Conservation (phyloP, 164 flowering plant genomes). For the Pachysandra terminalis region DNA sequence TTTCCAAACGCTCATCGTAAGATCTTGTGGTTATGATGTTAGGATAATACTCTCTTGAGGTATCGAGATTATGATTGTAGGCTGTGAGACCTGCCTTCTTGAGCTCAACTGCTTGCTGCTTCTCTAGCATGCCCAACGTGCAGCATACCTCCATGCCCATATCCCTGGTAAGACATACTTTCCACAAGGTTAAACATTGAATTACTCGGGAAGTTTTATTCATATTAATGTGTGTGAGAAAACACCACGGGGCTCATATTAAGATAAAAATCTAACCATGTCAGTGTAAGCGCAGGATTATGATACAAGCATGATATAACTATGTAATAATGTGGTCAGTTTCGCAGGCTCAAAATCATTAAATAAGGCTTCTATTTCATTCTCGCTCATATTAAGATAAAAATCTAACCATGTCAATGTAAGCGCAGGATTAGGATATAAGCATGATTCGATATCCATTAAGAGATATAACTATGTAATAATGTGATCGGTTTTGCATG, state of each 20-base stretch:
- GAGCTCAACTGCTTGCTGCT: constrained; percentile 90
- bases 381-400: too few relatives aligned
- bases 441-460: not conserved
- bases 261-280: too few relatives aligned
- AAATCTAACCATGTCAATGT: not conserved
- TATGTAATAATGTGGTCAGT: not conserved
- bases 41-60: constrained; percentile 94
- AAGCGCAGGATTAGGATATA: not conserved
- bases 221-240: too few relatives aligned
- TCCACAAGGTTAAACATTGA: not conserved
- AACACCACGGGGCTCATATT: too few relatives aligned
- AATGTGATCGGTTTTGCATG: not conserved
- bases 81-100: constrained; percentile 98
- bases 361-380: too few relatives aligned
- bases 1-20: constrained; percentile 89
- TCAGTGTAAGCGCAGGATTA: not conserved
- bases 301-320: not conserved
- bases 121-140: constrained; percentile 97
- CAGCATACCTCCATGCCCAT: constrained; percentile 99
- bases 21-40: constrained; percentile 88
- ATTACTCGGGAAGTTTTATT: not conserved
- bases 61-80: constrained; percentile 97
- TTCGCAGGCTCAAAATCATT: too few relatives aligned
- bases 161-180: constrained; percentile 36
- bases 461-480: too few relatives aligned